These are phyloP conservation scores for Lithohypha guttulata DNA, from an alignment of 2,329 filamentous ascomycete genomes.

Conservation along the genomic window DNA sequence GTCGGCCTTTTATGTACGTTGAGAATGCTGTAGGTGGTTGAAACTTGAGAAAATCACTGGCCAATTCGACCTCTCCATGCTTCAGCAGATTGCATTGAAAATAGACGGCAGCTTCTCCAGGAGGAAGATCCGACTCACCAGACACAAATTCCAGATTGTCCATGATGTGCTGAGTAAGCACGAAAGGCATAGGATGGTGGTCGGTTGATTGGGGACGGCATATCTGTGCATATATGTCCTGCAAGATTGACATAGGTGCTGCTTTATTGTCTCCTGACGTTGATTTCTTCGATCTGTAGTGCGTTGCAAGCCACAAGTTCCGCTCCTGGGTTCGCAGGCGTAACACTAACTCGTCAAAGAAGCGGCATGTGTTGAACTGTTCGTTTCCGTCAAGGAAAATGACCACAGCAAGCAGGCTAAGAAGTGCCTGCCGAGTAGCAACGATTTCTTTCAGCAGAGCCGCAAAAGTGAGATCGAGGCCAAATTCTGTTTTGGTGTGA, in stretches of 20 bases:
- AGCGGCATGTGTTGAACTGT: slow-evolving; percentile 49
- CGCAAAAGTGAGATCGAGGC: slow-evolving; percentile 57
- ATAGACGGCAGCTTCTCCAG: slow-evolving; percentile 53
- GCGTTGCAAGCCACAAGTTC: slow-evolving; percentile 49
- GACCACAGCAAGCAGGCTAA: slow-evolving; percentile 72
- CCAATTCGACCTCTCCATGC: slow-evolving; percentile 56
- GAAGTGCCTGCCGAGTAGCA: slow-evolving; percentile 60
- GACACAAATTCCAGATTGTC: slow-evolving; percentile 41
- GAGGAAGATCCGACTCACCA: slow-evolving; percentile 37
- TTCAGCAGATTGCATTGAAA: slow-evolving; percentile 57
- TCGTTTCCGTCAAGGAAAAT: slow-evolving; percentile 68
- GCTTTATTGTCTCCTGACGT: slow-evolving; percentile 24
- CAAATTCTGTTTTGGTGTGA: slow-evolving; percentile 7
- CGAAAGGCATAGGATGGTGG: slow-evolving; percentile 32
- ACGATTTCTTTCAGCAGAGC: slow-evolving; percentile 70
- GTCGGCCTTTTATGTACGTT: slow-evolving; percentile 71
- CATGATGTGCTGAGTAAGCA: slow-evolving; percentile 32
- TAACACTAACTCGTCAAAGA: slow-evolving; percentile 56
- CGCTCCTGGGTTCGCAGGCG: slow-evolving; percentile 64
- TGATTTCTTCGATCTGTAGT: slow-evolving; percentile 27
- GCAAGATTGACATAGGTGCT: slow-evolving; percentile 29
- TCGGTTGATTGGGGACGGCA: slow-evolving; percentile 33
- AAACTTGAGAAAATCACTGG: slow-evolving; percentile 57
- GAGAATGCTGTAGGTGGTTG: slow-evolving; percentile 48
- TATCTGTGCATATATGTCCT: slow-evolving; percentile 34